A percentile compares a stretch with the other conserved stretches of the same genome.
Conservation (phyloP, 2,329 filamentous ascomycete species). For the Atkinsonella hypoxylon region DNA sequence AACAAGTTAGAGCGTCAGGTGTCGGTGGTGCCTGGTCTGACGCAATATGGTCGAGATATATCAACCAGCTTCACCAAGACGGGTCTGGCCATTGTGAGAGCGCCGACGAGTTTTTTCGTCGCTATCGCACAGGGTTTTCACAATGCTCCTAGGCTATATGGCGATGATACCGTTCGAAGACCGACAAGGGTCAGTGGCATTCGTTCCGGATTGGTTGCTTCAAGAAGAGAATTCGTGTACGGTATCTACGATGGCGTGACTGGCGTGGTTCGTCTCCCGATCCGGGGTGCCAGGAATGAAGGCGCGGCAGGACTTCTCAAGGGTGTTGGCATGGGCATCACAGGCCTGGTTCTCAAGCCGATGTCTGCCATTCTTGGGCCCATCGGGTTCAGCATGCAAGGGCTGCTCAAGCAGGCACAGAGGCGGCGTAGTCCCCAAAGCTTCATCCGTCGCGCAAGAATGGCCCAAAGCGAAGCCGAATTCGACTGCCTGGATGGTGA, state of each 20-base stretch:
- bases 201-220: constrained; percentile 48
- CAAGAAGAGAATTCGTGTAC: constrained; percentile 47
- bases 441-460: constrained; percentile 44
- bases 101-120: constrained; percentile 49
- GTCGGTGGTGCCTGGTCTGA: constrained; percentile 6
- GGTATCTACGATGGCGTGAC: constrained; percentile 55
- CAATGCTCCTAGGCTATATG: constrained; percentile 58
- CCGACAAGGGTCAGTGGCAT: constrained; percentile 53
- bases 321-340: constrained; percentile 51
- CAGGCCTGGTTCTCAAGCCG: constrained; percentile 53
- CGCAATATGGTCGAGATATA: constrained; percentile 36
- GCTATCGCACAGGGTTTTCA: constrained; percentile 58
- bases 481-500: constrained; percentile 22
- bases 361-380: constrained; percentile 49
- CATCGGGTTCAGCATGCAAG: constrained; percentile 51
- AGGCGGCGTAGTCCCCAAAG: constrained; percentile 39
- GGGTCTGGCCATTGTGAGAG: constrained; percentile 37
- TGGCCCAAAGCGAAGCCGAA: constrained; percentile 44
- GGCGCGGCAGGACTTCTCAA: constrained; percentile 35
- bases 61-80: constrained; percentile 38
- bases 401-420: constrained; percentile 46
- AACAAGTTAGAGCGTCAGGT: neutral
- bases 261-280: constrained; percentile 48
- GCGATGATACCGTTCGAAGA: constrained; percentile 55
- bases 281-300: constrained; percentile 41